phyloP scores from a whole-genome alignment of 306 rosid species.

The Acacia acuminata region DNA sequence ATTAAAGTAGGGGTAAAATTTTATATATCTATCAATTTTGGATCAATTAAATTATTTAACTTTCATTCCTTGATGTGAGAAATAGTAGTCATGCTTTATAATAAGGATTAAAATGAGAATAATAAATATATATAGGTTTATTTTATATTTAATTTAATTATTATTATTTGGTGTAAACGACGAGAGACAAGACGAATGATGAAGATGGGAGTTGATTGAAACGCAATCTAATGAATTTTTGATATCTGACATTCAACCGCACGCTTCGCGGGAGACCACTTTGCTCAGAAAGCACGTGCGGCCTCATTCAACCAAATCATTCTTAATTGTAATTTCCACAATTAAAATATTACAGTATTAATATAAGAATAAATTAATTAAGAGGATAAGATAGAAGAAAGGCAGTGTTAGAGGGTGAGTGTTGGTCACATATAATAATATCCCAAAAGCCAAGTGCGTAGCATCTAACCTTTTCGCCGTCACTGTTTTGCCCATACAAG shows the following conservation, averaged over 20 bases:
- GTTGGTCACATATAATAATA: not conserved
- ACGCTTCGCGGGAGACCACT: not conserved
- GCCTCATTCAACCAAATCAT: not conserved
- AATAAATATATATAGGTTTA: too few species aligned
- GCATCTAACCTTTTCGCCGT: too few species aligned
- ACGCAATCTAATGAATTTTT: not conserved
- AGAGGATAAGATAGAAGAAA: not conserved
- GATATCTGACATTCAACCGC: constrained; percentile 17
- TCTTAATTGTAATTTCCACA: not conserved
- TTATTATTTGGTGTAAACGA: too few species aligned
- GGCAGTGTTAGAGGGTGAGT: not conserved
- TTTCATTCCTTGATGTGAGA: too few species aligned
- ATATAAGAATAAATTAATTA: too few species aligned
- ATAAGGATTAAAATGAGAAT: too few species aligned
- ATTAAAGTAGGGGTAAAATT: too few species aligned
- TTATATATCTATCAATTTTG: too few species aligned
- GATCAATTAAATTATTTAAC: too few species aligned
- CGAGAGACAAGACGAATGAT: too few species aligned
- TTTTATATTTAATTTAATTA: too few species aligned
- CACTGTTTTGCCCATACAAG: not conserved
- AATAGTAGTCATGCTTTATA: too few species aligned
- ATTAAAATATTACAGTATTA: not conserved
- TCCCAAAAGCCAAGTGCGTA: constrained; percentile 8
- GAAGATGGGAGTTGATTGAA: not conserved
- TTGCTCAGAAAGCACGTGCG: constrained; percentile 10